Percentiles rank a stretch among this genome's conserved stretches.
These are phyloP conservation scores for Penicillium hesseltinei DNA, from an alignment of 2,329 filamentous ascomycete species.

Conservation along the genomic window DNA sequence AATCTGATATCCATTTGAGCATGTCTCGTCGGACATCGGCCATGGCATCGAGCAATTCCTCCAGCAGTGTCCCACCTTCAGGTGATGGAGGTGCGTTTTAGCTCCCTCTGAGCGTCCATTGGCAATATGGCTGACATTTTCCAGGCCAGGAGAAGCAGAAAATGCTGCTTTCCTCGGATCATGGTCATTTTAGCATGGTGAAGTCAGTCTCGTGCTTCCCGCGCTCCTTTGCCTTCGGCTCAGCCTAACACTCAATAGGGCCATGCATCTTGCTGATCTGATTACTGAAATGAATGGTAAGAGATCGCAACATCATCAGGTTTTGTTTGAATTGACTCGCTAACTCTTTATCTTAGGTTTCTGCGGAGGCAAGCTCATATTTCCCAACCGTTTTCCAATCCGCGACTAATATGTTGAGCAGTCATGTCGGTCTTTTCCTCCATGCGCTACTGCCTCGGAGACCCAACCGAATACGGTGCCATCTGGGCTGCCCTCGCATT, in stretches of 20 bases:
- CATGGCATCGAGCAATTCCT: conserved; percentile 34
- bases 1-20: conserved; percentile 21
- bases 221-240: conserved; percentile 1
- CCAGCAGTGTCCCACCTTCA: conserved; percentile 30
- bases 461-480: conserved; percentile 63
- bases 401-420: conserved; percentile 27
- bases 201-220: conserved; percentile 35
- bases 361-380: conserved; percentile 45
- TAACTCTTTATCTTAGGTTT: conserved; percentile 40
- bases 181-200: conserved; percentile 52
- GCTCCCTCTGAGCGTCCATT: conserved; percentile 8
- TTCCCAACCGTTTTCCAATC: conserved; percentile 3
- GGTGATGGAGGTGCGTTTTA: conserved; percentile 35
- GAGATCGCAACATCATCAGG: conserved; percentile 3
- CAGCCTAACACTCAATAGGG: conserved; percentile 31
- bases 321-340: conserved; percentile 6
- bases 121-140: conserved; percentile 12
- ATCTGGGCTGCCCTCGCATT: conserved; percentile 81
- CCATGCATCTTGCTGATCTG: conserved; percentile 51
- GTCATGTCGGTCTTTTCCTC: conserved; percentile 96
- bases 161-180: conserved; percentile 47
- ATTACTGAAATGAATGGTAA: conserved; percentile 52
- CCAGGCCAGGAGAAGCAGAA: conserved; percentile 51
- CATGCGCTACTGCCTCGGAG: conserved; percentile 83
- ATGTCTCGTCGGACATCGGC: conserved; percentile 43